phyloP scores from a whole-genome alignment of 768 basidiomycete genomes.

The Rhizopogon vesiculosus region DNA sequence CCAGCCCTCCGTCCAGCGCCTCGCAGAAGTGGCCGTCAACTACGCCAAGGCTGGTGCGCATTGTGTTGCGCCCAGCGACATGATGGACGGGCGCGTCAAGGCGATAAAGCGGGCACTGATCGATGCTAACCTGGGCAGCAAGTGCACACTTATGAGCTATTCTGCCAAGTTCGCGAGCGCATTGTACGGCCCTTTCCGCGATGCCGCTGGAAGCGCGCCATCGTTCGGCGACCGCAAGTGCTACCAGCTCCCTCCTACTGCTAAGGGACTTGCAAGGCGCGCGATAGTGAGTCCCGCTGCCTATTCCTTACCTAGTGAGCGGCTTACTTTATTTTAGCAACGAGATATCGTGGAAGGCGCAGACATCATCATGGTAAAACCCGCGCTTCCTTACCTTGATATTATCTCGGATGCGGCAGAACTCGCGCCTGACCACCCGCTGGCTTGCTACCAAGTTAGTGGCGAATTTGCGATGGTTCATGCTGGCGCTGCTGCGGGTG shows the following conservation, averaged over 20 bases:
- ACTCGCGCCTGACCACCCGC: slow-evolving; percentile 79
- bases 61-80: slow-evolving; percentile 97
- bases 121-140: slow-evolving; percentile 79
- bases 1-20: slow-evolving; percentile 74
- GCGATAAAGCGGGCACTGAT: slow-evolving; percentile 87
- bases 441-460: slow-evolving; percentile 97
- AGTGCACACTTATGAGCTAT: slow-evolving; percentile 92
- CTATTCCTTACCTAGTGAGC: not conserved
- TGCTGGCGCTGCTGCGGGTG: slow-evolving; percentile 88
- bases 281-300: slow-evolving; percentile 67
- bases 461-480: slow-evolving; percentile 98
- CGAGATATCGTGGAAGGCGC: slow-evolving; percentile 90
- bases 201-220: slow-evolving; percentile 96
- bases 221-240: slow-evolving; percentile 96
- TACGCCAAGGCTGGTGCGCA: slow-evolving; percentile 97
- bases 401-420: slow-evolving; percentile 85
- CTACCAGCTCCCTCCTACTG: slow-evolving; percentile 91
- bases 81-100: slow-evolving; percentile 97
- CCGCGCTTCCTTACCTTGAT: slow-evolving; percentile 93
- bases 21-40: slow-evolving; percentile 86
- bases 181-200: slow-evolving; percentile 97
- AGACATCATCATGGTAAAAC: slow-evolving; percentile 99
- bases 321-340: slow-evolving; percentile 42
- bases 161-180: slow-evolving; percentile 96
- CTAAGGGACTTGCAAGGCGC: slow-evolving; percentile 84